A percentile compares a stretch with the other conserved stretches of the same genome.
Conservation (phyloP, 805 yeast species). For the Zygoascus tannicola region DNA sequence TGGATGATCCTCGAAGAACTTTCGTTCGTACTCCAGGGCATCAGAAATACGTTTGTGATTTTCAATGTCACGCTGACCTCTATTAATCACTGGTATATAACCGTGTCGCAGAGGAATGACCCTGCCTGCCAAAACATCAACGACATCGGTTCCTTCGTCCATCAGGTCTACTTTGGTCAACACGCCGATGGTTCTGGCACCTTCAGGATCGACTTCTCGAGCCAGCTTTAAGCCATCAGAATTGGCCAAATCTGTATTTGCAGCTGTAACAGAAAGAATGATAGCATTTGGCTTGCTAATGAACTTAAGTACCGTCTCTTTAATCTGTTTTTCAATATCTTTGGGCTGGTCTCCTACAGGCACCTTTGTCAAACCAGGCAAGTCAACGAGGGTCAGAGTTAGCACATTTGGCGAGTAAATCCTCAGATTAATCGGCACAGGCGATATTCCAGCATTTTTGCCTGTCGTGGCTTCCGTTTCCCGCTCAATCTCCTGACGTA, state of each 20-base stretch:
- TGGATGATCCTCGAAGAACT: constrained; percentile 78
- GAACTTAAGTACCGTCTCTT: constrained; percentile 85
- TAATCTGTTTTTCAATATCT: constrained; percentile 89
- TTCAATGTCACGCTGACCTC: constrained; percentile 96
- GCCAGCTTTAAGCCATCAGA: constrained; percentile 94
- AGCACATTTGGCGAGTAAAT: constrained; percentile 91
- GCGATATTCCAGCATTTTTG: constrained; percentile 71
- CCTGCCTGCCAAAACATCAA: constrained; percentile 90
- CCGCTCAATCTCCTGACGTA: constrained; percentile 77
- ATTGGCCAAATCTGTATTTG: constrained; percentile 94
- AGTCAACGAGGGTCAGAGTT: constrained; percentile 88
- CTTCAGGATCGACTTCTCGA: constrained; percentile 96
- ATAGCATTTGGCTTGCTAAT: constrained; percentile 95
- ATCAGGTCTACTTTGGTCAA: constrained; percentile 92
- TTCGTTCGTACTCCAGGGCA: constrained; percentile 74
- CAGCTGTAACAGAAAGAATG: constrained; percentile 88
- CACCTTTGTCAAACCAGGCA: constrained; percentile 95
- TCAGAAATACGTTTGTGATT: constrained; percentile 75
- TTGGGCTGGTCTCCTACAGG: constrained; percentile 99
- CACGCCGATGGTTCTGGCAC: constrained; percentile 89
- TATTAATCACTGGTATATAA: constrained; percentile 90
- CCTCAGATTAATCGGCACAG: constrained; percentile 87
- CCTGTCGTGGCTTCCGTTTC: constrained; percentile 82
- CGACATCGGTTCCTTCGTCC: constrained; percentile 97
- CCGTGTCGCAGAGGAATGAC: constrained; percentile 94